Evolutionary conservation across 2,329 filamentous ascomycete species (phyloP).

Genomic region (Allantophomopsis cytisporea): DNA sequence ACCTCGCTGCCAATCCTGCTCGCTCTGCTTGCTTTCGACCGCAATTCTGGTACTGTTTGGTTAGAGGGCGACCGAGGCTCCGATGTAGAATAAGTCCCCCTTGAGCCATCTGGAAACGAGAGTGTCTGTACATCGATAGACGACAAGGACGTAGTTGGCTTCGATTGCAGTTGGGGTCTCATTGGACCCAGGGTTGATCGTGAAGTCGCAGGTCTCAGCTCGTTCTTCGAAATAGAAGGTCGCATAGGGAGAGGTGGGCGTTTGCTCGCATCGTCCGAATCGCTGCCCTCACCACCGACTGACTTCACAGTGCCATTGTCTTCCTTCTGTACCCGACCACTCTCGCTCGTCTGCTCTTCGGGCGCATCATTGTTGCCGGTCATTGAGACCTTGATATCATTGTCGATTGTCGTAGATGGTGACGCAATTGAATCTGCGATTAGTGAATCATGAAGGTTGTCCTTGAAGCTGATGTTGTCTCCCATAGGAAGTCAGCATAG

Average conservation of each 20-base stretch:
- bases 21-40: constrained; percentile 8
- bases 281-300: neutral
- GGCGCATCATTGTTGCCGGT: neutral
- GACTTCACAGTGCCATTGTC: neutral
- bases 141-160: constrained; percentile 75
- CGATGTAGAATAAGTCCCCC: constrained; percentile 44
- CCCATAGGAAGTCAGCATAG: too few relatives aligned
- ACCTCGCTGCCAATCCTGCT: constrained; percentile 29
- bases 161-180: constrained; percentile 32
- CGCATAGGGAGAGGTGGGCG: constrained; percentile 31
- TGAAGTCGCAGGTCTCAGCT: constrained; percentile 7
- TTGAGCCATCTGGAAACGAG: constrained; percentile 55
- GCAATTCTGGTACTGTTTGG: constrained; percentile 14
- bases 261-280: constrained; percentile 17
- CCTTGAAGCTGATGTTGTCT: too few relatives aligned
- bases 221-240: constrained; percentile 18
- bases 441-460: too few relatives aligned
- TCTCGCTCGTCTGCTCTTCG: neutral
- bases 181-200: constrained; percentile 8
- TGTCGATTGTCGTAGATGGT: too few relatives aligned
- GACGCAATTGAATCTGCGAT: too few relatives aligned
- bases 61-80: constrained; percentile 14
- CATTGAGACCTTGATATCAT: too few relatives aligned
- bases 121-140: constrained; percentile 69
- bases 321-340: neutral